Evolutionary conservation across 441 rosid species (phyloP).

Genomic region (Erodium moschatum): DNA sequence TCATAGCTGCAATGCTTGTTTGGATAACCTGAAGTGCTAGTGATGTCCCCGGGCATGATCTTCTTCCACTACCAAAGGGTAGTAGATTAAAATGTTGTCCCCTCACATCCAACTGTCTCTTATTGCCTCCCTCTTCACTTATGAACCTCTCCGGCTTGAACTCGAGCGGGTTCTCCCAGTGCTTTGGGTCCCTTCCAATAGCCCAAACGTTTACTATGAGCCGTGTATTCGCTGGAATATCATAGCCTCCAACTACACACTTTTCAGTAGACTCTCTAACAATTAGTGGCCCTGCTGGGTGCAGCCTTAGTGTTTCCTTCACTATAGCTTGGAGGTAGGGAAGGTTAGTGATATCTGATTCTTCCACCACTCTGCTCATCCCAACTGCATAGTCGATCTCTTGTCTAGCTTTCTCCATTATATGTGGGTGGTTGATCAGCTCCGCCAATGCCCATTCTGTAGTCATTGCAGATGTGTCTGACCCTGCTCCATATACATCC

Average conservation of each 20-base stretch:
- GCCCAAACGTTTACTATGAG: conserved; percentile 50
- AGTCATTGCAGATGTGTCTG: conserved; percentile 39
- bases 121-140: conserved; percentile 7
- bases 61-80: conserved; percentile 50
- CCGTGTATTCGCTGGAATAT: conserved; percentile 35
- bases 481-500: conserved; percentile 47
- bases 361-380: conserved; percentile 31
- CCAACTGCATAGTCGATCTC: conserved; percentile 39
- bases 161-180: conserved; percentile 38
- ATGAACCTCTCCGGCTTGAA: conserved; percentile 42
- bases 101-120: conserved; percentile 31
- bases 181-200: conserved; percentile 35
- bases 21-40: conserved; percentile 41
- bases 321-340: conserved; percentile 43
- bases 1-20: conserved; percentile 40
- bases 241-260: conserved; percentile 32
- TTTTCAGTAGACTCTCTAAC: conserved; percentile 29
- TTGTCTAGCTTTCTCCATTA: conserved; percentile 30
- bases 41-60: conserved; percentile 42
- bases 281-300: conserved; percentile 38
- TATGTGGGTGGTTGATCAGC: conserved; percentile 35
- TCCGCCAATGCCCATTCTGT: conserved; percentile 44
- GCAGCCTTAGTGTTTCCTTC: conserved; percentile 41
- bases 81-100: conserved; percentile 34
- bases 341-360: conserved; percentile 32